Conservation (phyloP, 305 asterid species). For the Fraxinus paxiana region DNA sequence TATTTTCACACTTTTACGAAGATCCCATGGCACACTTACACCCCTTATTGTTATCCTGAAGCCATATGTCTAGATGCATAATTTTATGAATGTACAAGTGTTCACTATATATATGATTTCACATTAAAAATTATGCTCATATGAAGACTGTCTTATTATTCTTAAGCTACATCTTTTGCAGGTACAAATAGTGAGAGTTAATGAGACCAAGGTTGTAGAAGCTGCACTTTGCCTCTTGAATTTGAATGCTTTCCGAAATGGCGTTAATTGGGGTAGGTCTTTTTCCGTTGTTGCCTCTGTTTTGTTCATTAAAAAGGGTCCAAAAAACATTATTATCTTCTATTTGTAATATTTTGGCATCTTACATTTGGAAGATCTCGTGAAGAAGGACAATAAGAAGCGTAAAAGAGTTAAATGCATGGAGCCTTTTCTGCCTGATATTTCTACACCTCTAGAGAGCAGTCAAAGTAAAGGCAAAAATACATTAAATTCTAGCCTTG, state of each 20-base stretch:
- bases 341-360: conserved; percentile 17
- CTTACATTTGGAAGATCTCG: conserved; percentile 26
- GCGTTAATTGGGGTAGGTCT: conserved; percentile 43
- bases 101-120: background rate
- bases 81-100: background rate
- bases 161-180: conserved; percentile 23
- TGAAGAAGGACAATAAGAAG: conserved; percentile 42
- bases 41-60: background rate
- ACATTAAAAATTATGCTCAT: background rate
- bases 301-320: background rate
- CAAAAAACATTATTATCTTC: conserved; percentile 16
- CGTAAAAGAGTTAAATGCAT: conserved; percentile 47
- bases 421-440: conserved; percentile 42
- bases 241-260: conserved; percentile 36
- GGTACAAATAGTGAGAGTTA: conserved; percentile 81
- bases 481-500: conserved; percentile 22
- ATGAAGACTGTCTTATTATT: background rate
- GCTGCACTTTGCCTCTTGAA: conserved; percentile 74
- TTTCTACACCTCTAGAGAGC: conserved; percentile 26
- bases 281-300: conserved; percentile 6
- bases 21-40: background rate
- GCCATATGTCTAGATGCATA: background rate
- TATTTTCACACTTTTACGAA: background rate
- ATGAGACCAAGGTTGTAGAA: conserved; percentile 44
- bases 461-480: conserved; percentile 21